Evolutionary conservation across 805 yeast species (phyloP).

Genomic region (Candida morakotiae): DNA sequence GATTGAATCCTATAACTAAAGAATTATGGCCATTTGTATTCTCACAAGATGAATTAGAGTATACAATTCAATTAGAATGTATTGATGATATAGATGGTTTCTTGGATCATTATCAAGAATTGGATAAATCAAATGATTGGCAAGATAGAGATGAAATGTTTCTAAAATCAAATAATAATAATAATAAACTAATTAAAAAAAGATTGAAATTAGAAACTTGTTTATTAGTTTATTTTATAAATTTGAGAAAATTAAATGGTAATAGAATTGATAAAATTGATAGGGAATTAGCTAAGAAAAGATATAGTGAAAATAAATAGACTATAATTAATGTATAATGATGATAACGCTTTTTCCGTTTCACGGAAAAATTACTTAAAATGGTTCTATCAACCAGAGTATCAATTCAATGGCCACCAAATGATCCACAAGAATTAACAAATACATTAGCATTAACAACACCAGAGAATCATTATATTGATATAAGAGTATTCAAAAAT

Average conservation of each 20-base stretch:
- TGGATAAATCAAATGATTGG: slow-evolving; percentile 37
- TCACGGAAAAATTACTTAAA: too few species aligned
- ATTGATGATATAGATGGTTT: slow-evolving; percentile 52
- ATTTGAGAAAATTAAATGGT: slow-evolving; percentile 36
- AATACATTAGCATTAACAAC: slow-evolving; percentile 47
- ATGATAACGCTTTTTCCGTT: too few species aligned
- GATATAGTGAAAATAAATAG: background rate
- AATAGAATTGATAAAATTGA: slow-evolving; percentile 7
- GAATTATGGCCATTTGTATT: slow-evolving; percentile 52
- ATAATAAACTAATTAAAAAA: slow-evolving; percentile 14
- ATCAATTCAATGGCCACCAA: slow-evolving; percentile 51
- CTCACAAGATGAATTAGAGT: slow-evolving; percentile 26
- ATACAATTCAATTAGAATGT: slow-evolving; percentile 41
- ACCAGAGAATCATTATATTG: slow-evolving; percentile 43
- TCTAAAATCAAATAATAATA: slow-evolving; percentile 14
- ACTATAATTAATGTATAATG: background rate
- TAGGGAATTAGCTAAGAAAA: background rate
- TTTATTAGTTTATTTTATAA: slow-evolving; percentile 28
- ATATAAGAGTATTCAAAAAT: slow-evolving; percentile 29
- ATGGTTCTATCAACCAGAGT: slow-evolving; percentile 44
- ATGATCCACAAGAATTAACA: slow-evolving; percentile 38
- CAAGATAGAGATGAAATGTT: slow-evolving; percentile 30
- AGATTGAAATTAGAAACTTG: slow-evolving; percentile 30
- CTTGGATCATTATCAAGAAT: slow-evolving; percentile 41
- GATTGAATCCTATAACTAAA: slow-evolving; percentile 46